These are phyloP conservation scores for Hymenoscyphus occultus DNA, from an alignment of 2,329 filamentous ascomycete species.

Conservation along the genomic window DNA sequence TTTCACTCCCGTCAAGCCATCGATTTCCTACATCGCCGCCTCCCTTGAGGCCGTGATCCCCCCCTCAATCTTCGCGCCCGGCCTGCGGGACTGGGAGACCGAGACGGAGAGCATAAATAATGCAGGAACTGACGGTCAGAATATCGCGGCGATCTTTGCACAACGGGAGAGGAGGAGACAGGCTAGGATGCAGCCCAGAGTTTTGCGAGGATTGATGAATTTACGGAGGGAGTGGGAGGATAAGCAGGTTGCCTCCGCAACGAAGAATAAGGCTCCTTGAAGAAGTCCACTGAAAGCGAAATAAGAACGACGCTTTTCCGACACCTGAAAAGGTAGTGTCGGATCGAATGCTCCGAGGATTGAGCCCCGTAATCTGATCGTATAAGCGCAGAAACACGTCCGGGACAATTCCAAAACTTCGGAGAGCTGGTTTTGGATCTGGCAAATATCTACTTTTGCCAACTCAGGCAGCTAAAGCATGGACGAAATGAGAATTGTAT, in stretches of 20 bases:
- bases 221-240: slow-evolving; percentile 16
- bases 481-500: not conserved
- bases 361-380: not conserved
- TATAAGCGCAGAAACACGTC: not conserved
- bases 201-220: slow-evolving; percentile 20
- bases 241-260: not conserved
- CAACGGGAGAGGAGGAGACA: slow-evolving; percentile 13
- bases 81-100: slow-evolving; percentile 36
- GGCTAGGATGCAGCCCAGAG: slow-evolving; percentile 8
- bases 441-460: not conserved
- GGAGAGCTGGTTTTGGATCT: not conserved
- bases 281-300: not conserved
- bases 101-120: slow-evolving; percentile 13
- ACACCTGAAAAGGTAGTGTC: not conserved
- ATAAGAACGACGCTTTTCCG: not conserved
- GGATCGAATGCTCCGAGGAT: not conserved
- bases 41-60: slow-evolving; percentile 24
- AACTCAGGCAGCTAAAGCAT: not conserved
- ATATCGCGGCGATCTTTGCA: not conserved
- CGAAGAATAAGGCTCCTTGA: not conserved
- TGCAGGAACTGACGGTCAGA: too few relatives aligned
- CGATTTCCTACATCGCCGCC: slow-evolving; percentile 25
- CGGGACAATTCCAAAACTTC: not conserved
- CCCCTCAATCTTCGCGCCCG: slow-evolving; percentile 21
- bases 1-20: slow-evolving; percentile 24